These are phyloP conservation scores for Kazachstania sp. DNA, from an alignment of 1,139 yeast genomes.

Conservation along the genomic window DNA sequence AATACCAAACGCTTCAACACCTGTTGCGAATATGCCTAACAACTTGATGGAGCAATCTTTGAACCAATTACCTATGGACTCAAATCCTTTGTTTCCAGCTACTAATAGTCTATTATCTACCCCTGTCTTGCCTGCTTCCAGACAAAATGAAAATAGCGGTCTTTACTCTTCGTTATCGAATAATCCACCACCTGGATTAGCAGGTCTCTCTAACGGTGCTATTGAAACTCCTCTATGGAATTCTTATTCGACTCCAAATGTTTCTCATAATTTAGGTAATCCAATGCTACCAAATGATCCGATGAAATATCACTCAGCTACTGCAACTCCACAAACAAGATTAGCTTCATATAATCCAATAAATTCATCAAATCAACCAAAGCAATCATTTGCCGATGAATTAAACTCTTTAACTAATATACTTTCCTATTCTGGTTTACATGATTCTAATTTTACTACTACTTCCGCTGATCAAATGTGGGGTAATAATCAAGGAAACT, in stretches of 20 bases:
- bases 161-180: background rate
- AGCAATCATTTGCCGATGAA: conserved; percentile 22
- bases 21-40: background rate
- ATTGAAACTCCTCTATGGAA: conserved; percentile 1
- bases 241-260: conserved; percentile 1
- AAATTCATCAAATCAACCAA: background rate
- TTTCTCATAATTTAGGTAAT: background rate
- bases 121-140: background rate
- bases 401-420: conserved; percentile 24
- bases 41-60: background rate
- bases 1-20: background rate
- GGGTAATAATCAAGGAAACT: conserved; percentile 11
- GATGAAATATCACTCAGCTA: background rate
- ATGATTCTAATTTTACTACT: conserved; percentile 10
- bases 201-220: background rate
- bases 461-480: conserved; percentile 13
- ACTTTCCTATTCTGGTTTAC: conserved; percentile 20
- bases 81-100: background rate
- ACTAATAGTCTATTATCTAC: background rate
- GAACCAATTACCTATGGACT: background rate
- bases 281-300: background rate
- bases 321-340: background rate
- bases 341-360: background rate
- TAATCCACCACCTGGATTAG: background rate
- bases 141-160: background rate